Evolutionary conservation across 2,329 filamentous ascomycete species (phyloP).

Genomic region (Beauveria australis): DNA sequence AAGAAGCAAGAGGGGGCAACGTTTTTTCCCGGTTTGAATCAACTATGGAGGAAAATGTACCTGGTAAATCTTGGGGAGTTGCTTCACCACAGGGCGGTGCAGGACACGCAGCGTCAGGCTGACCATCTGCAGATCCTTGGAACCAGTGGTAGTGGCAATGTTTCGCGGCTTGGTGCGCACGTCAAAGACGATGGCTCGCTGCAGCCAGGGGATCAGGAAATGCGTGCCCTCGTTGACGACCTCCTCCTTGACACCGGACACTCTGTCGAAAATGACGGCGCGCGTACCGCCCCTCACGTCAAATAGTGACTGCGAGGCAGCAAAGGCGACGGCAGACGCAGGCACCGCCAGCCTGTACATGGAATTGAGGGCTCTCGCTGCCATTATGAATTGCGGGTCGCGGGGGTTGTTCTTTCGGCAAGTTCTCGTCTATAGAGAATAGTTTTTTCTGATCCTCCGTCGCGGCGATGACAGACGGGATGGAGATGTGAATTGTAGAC

Average conservation of each 20-base stretch:
- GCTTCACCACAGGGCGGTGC: constrained; percentile 87
- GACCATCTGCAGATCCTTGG: constrained; percentile 99
- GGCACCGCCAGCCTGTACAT: constrained; percentile 67
- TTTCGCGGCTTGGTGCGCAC: constrained; percentile 96
- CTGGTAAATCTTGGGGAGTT: constrained; percentile 96
- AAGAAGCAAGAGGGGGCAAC: neutral
- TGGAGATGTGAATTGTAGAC: neutral
- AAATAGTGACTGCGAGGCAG: constrained; percentile 78
- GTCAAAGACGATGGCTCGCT: constrained; percentile 90
- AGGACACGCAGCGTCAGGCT: constrained; percentile 93
- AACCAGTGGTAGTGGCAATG: constrained; percentile 93
- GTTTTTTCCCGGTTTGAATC: too few species aligned
- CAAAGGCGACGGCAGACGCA: constrained; percentile 55
- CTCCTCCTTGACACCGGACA: constrained; percentile 84
- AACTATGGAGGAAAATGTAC: constrained; percentile 37
- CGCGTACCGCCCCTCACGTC: constrained; percentile 92
- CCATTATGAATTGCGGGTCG: constrained; percentile 31
- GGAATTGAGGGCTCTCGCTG: constrained; percentile 49
- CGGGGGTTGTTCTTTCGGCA: neutral
- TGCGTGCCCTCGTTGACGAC: constrained; percentile 96
- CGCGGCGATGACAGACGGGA: neutral
- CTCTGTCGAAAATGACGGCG: constrained; percentile 94
- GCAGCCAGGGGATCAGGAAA: constrained; percentile 92
- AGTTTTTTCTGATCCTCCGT: neutral
- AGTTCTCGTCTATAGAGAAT: neutral